These are phyloP conservation scores for Amanita rubescens DNA, from an alignment of 768 basidiomycete species.

Conservation along the genomic window DNA sequence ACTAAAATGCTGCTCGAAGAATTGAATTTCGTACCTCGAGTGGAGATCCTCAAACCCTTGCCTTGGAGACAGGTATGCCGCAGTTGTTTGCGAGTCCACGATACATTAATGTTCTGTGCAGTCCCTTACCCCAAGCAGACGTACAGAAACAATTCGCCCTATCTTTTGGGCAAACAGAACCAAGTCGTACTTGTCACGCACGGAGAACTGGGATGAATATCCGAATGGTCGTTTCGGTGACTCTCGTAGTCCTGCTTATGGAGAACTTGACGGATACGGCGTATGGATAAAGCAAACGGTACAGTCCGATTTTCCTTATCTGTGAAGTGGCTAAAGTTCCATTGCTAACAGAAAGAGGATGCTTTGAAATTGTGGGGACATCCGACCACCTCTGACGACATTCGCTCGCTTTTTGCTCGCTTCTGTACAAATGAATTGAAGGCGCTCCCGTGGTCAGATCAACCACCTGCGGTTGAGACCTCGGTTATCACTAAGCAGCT, in stretches of 20 bases:
- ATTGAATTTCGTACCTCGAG: conserved; percentile 76
- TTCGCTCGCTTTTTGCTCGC: conserved; percentile 67
- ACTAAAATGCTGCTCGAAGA: conserved; percentile 94
- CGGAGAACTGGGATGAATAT: conserved; percentile 99
- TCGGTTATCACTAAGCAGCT: conserved; percentile 70
- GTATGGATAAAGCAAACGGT: conserved; percentile 89
- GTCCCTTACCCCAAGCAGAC: conserved; percentile 89
- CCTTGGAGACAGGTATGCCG: conserved; percentile 88
- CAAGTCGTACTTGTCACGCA: conserved; percentile 91
- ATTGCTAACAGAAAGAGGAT: conserved; percentile 72
- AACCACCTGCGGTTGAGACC: conserved; percentile 80
- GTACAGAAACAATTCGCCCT: conserved; percentile 88
- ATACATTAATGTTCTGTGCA: conserved; percentile 23
- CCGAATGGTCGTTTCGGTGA: conserved; percentile 99
- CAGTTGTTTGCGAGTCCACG: not conserved
- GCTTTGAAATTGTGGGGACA: conserved; percentile 85
- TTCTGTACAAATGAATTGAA: conserved; percentile 73
- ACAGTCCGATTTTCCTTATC: conserved; percentile 4
- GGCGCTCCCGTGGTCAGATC: conserved; percentile 94
- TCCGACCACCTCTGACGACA: conserved; percentile 58
- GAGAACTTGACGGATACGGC: conserved; percentile 96
- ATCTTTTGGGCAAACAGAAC: conserved; percentile 99
- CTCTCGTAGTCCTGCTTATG: conserved; percentile 94
- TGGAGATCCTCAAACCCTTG: conserved; percentile 89
- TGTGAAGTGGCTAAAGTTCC: not conserved